phyloP scores from a whole-genome alignment of 805 yeast genomes.

The Candida sakaeoensis region DNA sequence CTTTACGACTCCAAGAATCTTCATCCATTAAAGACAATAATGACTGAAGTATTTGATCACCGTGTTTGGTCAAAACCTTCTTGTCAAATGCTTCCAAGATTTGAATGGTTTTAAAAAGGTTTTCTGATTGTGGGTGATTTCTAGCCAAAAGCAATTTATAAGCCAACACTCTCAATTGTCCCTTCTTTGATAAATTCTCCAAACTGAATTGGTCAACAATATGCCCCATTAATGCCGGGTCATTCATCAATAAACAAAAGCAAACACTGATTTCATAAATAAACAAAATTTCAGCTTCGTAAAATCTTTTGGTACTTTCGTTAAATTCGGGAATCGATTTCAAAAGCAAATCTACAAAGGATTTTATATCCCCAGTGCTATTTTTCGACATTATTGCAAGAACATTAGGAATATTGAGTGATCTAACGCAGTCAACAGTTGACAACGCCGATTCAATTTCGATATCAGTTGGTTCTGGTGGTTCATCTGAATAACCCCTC shows the following conservation, averaged over 20 bases:
- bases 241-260: conserved; percentile 28
- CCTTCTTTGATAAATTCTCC: conserved; percentile 25
- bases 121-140: conserved; percentile 20
- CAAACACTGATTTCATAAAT: conserved; percentile 43
- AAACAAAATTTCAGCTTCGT: conserved; percentile 47
- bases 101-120: conserved; percentile 10
- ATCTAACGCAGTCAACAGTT: conserved; percentile 76
- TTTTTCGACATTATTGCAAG: conserved; percentile 47
- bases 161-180: conserved; percentile 43
- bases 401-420: conserved; percentile 58
- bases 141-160: conserved; percentile 50
- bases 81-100: conserved; percentile 25
- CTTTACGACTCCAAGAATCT: conserved; percentile 40
- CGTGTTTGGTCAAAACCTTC: conserved; percentile 44
- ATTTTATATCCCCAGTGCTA: conserved; percentile 31
- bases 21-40: conserved; percentile 46
- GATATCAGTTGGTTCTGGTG: conserved; percentile 89
- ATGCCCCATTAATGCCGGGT: conserved; percentile 17
- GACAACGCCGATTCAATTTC: conserved; percentile 84
- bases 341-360: conserved; percentile 24
- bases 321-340: conserved; percentile 23
- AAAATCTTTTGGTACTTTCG: conserved; percentile 34
- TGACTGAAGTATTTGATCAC: conserved; percentile 42
- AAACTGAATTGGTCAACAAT: conserved; percentile 12
- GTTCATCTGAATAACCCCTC: conserved; percentile 81